Evolutionary conservation across 352 stramenopile species (phyloP).

Genomic region (Globisporangium alternatum): DNA sequence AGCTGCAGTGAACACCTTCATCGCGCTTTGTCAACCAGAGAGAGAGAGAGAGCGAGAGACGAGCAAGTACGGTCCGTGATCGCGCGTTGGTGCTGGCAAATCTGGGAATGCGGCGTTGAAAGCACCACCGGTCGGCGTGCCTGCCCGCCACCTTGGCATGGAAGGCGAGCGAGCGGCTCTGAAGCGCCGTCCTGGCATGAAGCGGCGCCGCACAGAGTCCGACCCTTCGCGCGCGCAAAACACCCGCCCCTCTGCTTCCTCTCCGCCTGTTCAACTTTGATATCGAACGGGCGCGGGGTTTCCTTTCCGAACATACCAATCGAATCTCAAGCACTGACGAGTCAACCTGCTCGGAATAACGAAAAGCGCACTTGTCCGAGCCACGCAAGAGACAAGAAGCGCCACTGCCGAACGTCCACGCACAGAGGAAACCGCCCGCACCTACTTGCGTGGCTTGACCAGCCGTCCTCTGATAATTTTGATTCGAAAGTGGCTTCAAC

Average conservation of each 20-base stretch:
- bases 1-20: conserved; percentile 14
- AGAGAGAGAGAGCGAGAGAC: neutral
- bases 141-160: neutral
- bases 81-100: conserved; percentile 1
- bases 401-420: neutral
- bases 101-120: neutral
- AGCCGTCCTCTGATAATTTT: too few relatives aligned
- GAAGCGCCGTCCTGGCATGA: neutral
- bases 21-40: conserved; percentile 2
- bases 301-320: too few relatives aligned
- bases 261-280: neutral
- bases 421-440: neutral
- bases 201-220: neutral
- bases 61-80: neutral
- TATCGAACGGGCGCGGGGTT: too few relatives aligned
- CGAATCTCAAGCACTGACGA: too few relatives aligned
- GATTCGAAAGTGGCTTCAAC: neutral
- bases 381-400: too few relatives aligned
- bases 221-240: conserved; percentile 3
- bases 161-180: neutral
- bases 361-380: too few relatives aligned
- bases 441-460: neutral
- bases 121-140: neutral
- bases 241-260: neutral
- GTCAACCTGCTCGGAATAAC: too few relatives aligned